Conservation (phyloP, 2,329 filamentous ascomycete species). For the Pseudogymnoascus sp. region DNA sequence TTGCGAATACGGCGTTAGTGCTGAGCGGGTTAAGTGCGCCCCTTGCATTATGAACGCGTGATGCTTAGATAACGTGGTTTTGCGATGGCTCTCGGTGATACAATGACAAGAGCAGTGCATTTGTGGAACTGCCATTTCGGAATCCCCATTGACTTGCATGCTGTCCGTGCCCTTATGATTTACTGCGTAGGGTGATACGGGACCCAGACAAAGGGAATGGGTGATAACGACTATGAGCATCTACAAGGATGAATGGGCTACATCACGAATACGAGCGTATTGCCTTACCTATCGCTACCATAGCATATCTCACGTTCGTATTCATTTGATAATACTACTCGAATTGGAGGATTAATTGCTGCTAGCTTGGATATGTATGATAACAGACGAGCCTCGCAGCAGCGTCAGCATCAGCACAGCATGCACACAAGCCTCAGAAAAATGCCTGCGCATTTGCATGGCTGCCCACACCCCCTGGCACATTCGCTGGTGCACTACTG, state of each 20-base stretch:
- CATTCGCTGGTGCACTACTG: constrained; percentile 27
- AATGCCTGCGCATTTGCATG: constrained; percentile 44
- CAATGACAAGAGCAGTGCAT: too few relatives aligned
- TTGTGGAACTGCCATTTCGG: too few relatives aligned
- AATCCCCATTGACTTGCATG: too few relatives aligned
- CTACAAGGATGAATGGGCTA: neutral
- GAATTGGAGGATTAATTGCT: neutral
- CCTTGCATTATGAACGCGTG: neutral
- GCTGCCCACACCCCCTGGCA: constrained; percentile 43
- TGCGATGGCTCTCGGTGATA: too few relatives aligned
- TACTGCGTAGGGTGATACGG: neutral
- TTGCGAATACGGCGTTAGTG: neutral
- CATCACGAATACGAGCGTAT: neutral
- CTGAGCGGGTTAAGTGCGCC: neutral
- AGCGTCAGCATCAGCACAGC: neutral
- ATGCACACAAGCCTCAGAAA: constrained; percentile 14
- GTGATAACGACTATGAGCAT: neutral
- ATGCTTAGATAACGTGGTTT: too few relatives aligned
- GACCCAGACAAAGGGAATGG: too few relatives aligned
- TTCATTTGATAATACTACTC: neutral
- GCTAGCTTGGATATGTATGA: neutral
- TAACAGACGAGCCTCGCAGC: neutral
- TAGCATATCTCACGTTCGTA: neutral
- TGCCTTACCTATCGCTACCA: neutral
- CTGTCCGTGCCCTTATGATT: too few relatives aligned